Evolutionary conservation across 2,329 filamentous ascomycete genomes (phyloP), one percentile per base, ranked within the genome.

Genomic region (Fonsecaea erecta): DNA sequence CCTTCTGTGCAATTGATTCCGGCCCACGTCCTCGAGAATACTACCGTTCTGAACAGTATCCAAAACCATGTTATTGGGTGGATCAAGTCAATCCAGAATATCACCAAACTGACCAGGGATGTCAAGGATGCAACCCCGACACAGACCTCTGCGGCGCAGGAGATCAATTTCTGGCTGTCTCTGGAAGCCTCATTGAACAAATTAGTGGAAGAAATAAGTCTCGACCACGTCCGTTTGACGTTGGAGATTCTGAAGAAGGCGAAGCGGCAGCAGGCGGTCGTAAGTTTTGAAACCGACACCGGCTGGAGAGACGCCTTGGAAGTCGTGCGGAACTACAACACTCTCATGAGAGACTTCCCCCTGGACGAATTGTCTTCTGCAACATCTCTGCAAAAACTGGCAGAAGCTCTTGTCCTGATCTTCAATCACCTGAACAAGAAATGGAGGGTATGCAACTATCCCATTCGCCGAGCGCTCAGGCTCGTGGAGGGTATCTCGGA

Each of bases 131-230:
- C 52, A 4, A 48, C 52, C 11, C 88, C 92, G 0, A 75, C 89
- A 76, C 84, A 85, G 70, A 84, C 88, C 34, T 96, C 93, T 24
- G 95, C 95, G 34, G 94, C 92, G 63, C 95, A 98, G 77, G 95
- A 99, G 78, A 97, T 99, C 77, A 97, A 97, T 77, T 99, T 99
- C 75, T 99, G 95, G 95, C 79, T 99, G 57, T 96, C 93, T 1
- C 97, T 99, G 91, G 96, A 99, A 78, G 90, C 90, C 16, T 92
- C 93, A 3, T 80, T 99, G 69, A 93, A 97, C 76, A 90, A 90
- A 30, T 97, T 99, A 65, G 94, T 97, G 76, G 86, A 85, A 46
- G 94, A 98, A 77, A 85, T 99, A 63, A 85, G 89, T 68, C 93
- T 93, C 70, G 92, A 96, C 62, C 95, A 95, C 30, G 94, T 99